Percentiles rank a stretch among this genome's conserved stretches.
phyloP scores from a whole-genome alignment of 2,329 filamentous ascomycete species.

The Alternaria triticina region DNA sequence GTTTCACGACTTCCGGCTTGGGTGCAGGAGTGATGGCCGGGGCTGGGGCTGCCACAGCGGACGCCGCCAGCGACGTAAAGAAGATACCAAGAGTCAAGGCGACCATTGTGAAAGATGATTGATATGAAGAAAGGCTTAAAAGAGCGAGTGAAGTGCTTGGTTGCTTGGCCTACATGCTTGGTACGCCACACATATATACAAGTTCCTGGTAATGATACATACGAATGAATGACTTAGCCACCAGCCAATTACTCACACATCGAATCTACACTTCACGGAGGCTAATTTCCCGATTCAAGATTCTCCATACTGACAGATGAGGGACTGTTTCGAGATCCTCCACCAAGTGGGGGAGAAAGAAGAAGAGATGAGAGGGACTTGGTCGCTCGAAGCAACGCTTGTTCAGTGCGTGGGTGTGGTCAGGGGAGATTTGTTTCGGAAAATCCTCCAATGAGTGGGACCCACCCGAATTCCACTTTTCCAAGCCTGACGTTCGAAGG shows the following conservation, averaged over 20 bases:
- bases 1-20: constrained; percentile 20
- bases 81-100: constrained; percentile 20
- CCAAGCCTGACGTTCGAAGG: not conserved
- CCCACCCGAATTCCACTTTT: not conserved
- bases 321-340: constrained; percentile 13
- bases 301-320: constrained; percentile 13
- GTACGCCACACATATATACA: constrained; percentile 12
- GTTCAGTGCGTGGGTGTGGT: not conserved
- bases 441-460: not conserved
- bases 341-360: not conserved
- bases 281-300: constrained; percentile 1
- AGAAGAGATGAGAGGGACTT: not conserved
- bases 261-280: not conserved
- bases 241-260: not conserved
- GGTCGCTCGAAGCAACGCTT: not conserved
- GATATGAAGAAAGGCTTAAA: constrained; percentile 8
- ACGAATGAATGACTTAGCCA: not conserved
- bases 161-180: constrained; percentile 23
- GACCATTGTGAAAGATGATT: constrained; percentile 19
- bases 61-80: constrained; percentile 24
- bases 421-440: not conserved
- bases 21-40: constrained; percentile 29
- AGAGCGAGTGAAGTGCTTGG: constrained; percentile 11
- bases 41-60: constrained; percentile 31
- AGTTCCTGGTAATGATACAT: not conserved